Base-by-base conservation (phyloP, 441 rosid genomes). In the Raphanus hybrid region DNA sequence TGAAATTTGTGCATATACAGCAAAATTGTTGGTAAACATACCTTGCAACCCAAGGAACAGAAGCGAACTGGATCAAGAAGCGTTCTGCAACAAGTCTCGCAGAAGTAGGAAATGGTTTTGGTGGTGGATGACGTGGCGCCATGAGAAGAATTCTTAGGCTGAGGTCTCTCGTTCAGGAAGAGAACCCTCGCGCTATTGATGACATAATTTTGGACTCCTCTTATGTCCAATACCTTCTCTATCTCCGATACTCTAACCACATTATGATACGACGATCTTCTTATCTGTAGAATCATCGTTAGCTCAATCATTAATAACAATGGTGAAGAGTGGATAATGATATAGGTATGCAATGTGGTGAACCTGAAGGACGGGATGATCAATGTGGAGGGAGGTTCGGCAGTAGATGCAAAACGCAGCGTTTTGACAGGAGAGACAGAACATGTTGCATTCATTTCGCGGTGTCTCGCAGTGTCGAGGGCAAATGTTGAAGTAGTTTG, bases 21-120 rank as follows among this genome's bases (percentile, higher is more conserved):
- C 9, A 61, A 61, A 58, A 35, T 41, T 50, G 23, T 62, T 63
- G 32, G 41, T n/a, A 7, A n/a, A 83, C 86, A 67, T 7, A 93
- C 98, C 98, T 90, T 94, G 67, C 98, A 94, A 32, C 97, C 98
- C 81, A 94, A 81, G 61, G 97, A 94, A 78, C 98, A 94, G 82
- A 92, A 94, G 48, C 98, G 95, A 75, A 82, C 87, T 2, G 95
- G 88, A 65, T 94, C 97, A 73, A 91, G 81, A 27, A 94, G 95
- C 65, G 82, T 89, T 75, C 98, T 84, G 14, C 84, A 79, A 82
- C 97, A 94, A 3, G 83, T 84, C 82, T 89, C 90, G 34, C 97
- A 94, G 27, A 87, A 61, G 85, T 88, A 87, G 3, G 93, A 76
- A 7, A 80, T 79, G 6, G 82, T 86, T 83, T 85, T 87, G 15